These are phyloP conservation scores for Alternaria solani DNA, from an alignment of 2,329 filamentous ascomycete species.

Conservation along the genomic window DNA sequence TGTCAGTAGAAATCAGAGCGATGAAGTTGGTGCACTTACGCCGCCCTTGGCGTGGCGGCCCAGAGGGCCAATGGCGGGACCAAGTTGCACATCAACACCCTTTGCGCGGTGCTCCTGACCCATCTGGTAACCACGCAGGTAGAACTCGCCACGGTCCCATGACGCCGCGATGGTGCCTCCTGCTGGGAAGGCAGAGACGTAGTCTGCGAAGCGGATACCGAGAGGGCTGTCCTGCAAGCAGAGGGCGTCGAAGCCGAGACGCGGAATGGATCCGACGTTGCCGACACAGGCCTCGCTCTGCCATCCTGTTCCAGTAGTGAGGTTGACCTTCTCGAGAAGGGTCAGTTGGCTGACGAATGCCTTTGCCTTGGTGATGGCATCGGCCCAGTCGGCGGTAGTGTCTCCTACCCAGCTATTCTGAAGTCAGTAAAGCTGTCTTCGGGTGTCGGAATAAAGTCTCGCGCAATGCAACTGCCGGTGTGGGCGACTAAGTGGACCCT, in stretches of 20 bases:
- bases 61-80: constrained; percentile 78
- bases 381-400: constrained; percentile 71
- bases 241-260: constrained; percentile 74
- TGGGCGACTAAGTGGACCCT: background rate
- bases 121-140: constrained; percentile 74
- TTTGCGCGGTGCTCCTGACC: constrained; percentile 77
- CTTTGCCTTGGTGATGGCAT: constrained; percentile 77
- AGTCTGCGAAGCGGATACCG: constrained; percentile 80
- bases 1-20: constrained; percentile 8
- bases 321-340: constrained; percentile 87
- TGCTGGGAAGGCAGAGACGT: constrained; percentile 80
- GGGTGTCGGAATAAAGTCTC: background rate
- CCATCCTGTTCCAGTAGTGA: constrained; percentile 89
- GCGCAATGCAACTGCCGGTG: background rate
- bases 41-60: constrained; percentile 74
- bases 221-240: constrained; percentile 88
- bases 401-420: constrained; percentile 73
- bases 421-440: constrained; percentile 4
- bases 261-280: constrained; percentile 73
- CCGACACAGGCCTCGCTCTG: constrained; percentile 67
- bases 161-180: constrained; percentile 84
- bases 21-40: constrained; percentile 45
- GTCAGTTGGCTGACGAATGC: constrained; percentile 85
- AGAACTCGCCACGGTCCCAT: constrained; percentile 77
- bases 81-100: constrained; percentile 77